Conservation (phyloP, 2,329 filamentous ascomycete species). For the Metarhizium anisopliae region DNA sequence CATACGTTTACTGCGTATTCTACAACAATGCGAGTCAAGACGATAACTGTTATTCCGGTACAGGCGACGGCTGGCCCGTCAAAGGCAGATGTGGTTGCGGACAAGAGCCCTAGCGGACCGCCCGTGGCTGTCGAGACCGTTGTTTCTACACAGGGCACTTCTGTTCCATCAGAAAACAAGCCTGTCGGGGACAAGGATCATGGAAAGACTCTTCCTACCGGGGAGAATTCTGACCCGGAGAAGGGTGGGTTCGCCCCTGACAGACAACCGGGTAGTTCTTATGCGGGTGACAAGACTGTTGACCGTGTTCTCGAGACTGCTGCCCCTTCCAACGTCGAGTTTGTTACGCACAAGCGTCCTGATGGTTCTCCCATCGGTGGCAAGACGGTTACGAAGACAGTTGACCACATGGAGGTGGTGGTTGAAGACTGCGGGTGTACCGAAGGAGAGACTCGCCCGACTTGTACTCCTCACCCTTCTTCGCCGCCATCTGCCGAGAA, state of each 20-base stretch:
- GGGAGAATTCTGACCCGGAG: not conserved
- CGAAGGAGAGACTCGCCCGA: not conserved
- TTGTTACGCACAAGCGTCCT: constrained; percentile 10
- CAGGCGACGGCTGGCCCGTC: not conserved
- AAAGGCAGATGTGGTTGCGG: not conserved
- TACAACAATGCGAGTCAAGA: not conserved
- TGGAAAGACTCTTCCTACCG: not conserved
- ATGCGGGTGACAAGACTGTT: constrained; percentile 17
- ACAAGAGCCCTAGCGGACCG: constrained; percentile 21
- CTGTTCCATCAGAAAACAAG: not conserved
- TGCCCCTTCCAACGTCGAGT: not conserved
- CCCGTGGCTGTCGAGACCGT: not conserved
- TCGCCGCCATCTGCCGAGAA: not conserved
- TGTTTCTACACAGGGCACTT: not conserved
- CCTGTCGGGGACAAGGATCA: constrained; percentile 17
- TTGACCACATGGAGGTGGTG: constrained; percentile 19
- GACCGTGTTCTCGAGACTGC: constrained; percentile 5
- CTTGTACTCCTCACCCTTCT: not conserved
- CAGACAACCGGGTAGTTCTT: constrained; percentile 20
- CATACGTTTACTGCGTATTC: not conserved
- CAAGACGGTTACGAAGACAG: constrained; percentile 16
- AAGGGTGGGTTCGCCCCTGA: not conserved
- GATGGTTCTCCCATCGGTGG: constrained; percentile 18
- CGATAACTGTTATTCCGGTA: constrained; percentile 1
- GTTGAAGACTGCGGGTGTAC: constrained; percentile 13